phyloP scores from a whole-genome alignment of 1,284 basidiomycete genomes.

The Microstroma glucosiphilum region DNA sequence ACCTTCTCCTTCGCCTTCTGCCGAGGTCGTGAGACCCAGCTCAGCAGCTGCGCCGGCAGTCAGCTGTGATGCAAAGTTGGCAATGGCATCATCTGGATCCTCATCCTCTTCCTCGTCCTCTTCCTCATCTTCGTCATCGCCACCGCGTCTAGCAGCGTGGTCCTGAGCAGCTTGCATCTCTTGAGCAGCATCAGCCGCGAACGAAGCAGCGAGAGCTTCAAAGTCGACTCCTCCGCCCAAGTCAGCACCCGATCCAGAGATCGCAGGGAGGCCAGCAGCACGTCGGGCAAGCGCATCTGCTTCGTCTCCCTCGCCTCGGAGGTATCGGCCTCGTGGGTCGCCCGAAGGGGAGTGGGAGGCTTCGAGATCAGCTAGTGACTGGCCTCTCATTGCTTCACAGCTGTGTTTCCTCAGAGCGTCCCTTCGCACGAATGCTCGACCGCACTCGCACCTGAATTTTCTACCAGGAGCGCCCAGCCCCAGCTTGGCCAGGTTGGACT shows the following conservation, averaged over 20 bases:
- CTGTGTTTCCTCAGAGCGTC: slow-evolving; percentile 42
- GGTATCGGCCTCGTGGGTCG: not conserved
- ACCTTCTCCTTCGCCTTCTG: slow-evolving; percentile 1
- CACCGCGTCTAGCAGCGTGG: not conserved
- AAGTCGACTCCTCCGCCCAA: not conserved
- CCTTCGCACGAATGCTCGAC: slow-evolving; percentile 41
- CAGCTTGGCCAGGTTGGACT: slow-evolving; percentile 33
- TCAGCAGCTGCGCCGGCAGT: slow-evolving; percentile 1
- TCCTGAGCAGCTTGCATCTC: slow-evolving; percentile 1
- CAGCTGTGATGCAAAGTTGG: not conserved
- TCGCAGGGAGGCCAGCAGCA: too few relatives aligned
- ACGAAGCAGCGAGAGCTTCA: slow-evolving; percentile 1
- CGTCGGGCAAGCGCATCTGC: too few relatives aligned
- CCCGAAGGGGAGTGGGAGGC: not conserved
- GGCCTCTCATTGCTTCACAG: slow-evolving; percentile 19
- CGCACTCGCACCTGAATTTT: slow-evolving; percentile 45
- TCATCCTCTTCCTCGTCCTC: not conserved
- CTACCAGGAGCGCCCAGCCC: slow-evolving; percentile 42
- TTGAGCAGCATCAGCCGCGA: not conserved
- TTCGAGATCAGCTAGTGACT: not conserved
- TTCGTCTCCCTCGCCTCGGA: not conserved
- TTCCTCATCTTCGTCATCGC: slow-evolving; percentile 1
- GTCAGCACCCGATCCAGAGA: not conserved
- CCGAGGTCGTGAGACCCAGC: not conserved
- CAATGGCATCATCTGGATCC: not conserved